Base-by-base conservation (phyloP, 2,329 filamentous ascomycete genomes). In the Botrytis pseudocinerea region DNA sequence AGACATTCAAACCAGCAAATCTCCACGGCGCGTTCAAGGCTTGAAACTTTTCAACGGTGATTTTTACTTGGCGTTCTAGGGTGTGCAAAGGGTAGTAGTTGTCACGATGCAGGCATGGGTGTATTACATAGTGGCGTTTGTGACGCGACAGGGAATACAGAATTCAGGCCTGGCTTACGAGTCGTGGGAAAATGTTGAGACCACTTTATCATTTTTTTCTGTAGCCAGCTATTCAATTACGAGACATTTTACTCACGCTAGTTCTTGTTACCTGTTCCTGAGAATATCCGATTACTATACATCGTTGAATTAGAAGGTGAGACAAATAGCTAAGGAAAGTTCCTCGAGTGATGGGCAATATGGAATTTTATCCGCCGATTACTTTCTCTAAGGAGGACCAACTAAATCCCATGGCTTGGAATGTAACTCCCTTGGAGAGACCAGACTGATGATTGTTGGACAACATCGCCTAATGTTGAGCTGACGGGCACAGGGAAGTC, bases 21-120 rank as follows among this genome's bases (percentile, higher is more conserved):
- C 70, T 73, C 48, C 72, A 73, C 42, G 71, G 71, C n/a, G 70
- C 70, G 22, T 72, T 72, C 63, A 72, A 72, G 32, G 46, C 46
- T 22, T 72, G 54, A 69, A 38, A 44, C 12, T 9, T 40, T 48
- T 44, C 42, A 44, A 51, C 22, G 28, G 64, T 51, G 46, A 60
- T 61, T 8, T 48, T 57, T 57, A 42, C 40, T 51, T 54, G 42
- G 69, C 40, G 68, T 70, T 70, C 9, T n/a, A 32, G 66, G 54
- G 9, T 32, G 48, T 40, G 40, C 25, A 69, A 70, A 70, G 40
- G 54, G 42, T 35, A 22, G 46, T 46, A 70, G 28, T 40, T 69
- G 38, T 32, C 38, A 69, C 54, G 48, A 69, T 57, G 65, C 48
- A 32, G 18, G 48, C 48, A 57, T 69, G 48, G 48, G 48, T 61